These are phyloP conservation scores for Malbranchea cinnamomea DNA, from an alignment of 2,329 filamentous ascomycete species.

Conservation along the genomic window DNA sequence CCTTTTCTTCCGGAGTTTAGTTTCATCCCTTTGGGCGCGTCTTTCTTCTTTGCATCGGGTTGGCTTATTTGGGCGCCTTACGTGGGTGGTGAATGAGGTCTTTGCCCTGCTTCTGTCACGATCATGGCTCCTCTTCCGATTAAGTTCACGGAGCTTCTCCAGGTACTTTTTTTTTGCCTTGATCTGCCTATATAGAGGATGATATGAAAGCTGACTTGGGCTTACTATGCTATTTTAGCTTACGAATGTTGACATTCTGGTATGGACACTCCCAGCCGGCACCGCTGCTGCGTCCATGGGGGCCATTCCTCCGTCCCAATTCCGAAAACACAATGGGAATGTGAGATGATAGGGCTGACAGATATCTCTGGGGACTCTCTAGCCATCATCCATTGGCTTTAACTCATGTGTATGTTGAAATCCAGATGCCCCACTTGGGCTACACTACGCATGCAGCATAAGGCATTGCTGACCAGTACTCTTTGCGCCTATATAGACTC, in stretches of 20 bases:
- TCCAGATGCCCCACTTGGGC: neutral
- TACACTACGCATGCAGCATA: neutral
- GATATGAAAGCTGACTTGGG: slow-evolving; percentile 10
- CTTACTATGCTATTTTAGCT: slow-evolving; percentile 25
- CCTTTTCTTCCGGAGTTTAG: slow-evolving; percentile 7
- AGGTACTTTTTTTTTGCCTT: slow-evolving; percentile 34
- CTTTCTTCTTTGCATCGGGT: slow-evolving; percentile 7
- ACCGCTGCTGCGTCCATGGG: too few species aligned
- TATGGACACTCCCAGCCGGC: slow-evolving; percentile 32
- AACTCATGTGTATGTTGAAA: slow-evolving; percentile 59
- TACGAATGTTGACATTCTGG: slow-evolving; percentile 38
- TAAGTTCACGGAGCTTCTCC: slow-evolving; percentile 83
- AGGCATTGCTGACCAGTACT: neutral
- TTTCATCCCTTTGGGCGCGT: slow-evolving; percentile 5
- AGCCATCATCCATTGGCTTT: slow-evolving; percentile 65
- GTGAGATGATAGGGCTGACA: too few species aligned
- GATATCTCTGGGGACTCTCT: slow-evolving; percentile 17
- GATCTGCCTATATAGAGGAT: too few species aligned
- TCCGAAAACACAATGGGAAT: too few species aligned
- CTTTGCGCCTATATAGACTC: slow-evolving; percentile 46
- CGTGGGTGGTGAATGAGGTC: slow-evolving; percentile 24
- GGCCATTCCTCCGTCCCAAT: too few species aligned
- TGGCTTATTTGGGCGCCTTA: slow-evolving; percentile 20
- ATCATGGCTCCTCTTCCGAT: slow-evolving; percentile 59
- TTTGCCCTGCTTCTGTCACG: slow-evolving; percentile 22